phyloP scores from a whole-genome alignment of 169 alveolate species.

The Pseudocohnilembus persalinus region DNA sequence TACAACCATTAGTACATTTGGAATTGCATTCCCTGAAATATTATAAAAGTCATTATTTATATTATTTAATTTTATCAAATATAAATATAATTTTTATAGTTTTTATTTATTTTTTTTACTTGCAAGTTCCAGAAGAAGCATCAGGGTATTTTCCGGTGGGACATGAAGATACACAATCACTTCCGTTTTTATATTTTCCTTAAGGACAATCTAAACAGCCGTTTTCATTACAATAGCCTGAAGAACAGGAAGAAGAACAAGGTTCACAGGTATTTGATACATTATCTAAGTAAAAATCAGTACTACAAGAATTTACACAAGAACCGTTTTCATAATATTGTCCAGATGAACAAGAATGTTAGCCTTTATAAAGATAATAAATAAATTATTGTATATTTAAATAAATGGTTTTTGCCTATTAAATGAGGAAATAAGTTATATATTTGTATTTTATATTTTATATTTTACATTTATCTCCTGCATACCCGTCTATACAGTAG shows the following conservation, averaged over 20 bases:
- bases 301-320: background rate
- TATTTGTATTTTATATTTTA: too few relatives aligned
- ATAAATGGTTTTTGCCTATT: too few relatives aligned
- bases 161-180: background rate
- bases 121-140: too few relatives aligned
- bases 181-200: background rate
- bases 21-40: background rate
- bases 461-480: background rate
- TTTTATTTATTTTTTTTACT: too few relatives aligned
- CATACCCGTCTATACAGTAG: background rate
- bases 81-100: too few relatives aligned
- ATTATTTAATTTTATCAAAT: too few relatives aligned
- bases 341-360: background rate
- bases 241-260: background rate
- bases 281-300: background rate
- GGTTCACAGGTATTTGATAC: background rate
- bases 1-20: background rate
- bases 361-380: background rate
- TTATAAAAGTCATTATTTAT: too few relatives aligned
- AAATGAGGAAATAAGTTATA: too few relatives aligned
- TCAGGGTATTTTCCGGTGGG: background rate
- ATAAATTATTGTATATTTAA: background rate
- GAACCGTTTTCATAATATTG: background rate
- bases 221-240: too few relatives aligned
- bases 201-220: background rate